These are phyloP conservation scores for Mesembryanthemum crystallinum DNA, from an alignment of 148 eudicot genomes.

Conservation along the genomic window DNA sequence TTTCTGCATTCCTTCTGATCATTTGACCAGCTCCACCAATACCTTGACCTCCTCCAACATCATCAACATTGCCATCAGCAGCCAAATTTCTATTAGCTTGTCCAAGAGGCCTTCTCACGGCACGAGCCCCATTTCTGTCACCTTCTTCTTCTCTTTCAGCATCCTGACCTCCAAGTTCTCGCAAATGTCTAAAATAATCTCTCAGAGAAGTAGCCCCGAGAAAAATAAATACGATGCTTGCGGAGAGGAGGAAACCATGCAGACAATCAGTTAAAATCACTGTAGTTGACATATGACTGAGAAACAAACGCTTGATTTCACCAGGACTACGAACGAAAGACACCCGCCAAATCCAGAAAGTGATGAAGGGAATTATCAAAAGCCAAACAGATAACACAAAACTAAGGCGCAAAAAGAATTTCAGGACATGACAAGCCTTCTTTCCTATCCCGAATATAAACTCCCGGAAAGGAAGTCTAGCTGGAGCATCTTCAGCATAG, in stretches of 20 bases:
- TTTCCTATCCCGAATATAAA: constrained; percentile 78
- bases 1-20: constrained; percentile 85
- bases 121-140: constrained; percentile 88
- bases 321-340: constrained; percentile 82
- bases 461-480: constrained; percentile 87
- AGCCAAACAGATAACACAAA: constrained; percentile 97
- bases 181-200: constrained; percentile 85
- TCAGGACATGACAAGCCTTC: constrained; percentile 85
- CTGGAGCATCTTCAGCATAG: constrained; percentile 90
- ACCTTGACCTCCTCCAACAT: constrained; percentile 79
- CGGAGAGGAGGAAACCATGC: constrained; percentile 96
- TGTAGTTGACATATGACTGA: constrained; percentile 77
- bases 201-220: constrained; percentile 94
- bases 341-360: constrained; percentile 95
- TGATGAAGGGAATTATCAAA: constrained; percentile 86
- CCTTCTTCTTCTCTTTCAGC: constrained; percentile 90
- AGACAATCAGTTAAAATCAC: constrained; percentile 85
- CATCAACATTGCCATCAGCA: constrained; percentile 75
- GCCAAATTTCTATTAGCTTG: constrained; percentile 66
- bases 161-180: constrained; percentile 89
- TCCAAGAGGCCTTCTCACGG: constrained; percentile 71
- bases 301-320: constrained; percentile 77
- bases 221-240: constrained; percentile 89
- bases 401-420: constrained; percentile 87
- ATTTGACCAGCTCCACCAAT: constrained; percentile 89